Base-by-base conservation (phyloP, 148 eudicot species). In the Beta vulgaris region DNA sequence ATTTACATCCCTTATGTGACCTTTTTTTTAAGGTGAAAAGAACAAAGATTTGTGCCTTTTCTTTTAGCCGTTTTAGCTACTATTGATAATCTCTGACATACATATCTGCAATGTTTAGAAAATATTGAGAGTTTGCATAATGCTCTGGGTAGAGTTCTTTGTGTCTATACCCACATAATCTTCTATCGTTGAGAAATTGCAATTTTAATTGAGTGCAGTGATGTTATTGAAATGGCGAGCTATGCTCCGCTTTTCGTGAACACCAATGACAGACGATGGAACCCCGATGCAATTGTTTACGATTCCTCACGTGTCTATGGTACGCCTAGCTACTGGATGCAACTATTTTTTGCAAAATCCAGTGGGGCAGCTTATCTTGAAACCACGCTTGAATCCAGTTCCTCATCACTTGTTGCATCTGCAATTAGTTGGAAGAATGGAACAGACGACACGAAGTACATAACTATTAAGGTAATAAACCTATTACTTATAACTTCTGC, bases 251-350 rank as follows among this genome's bases (percentile, higher is more conserved):
- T 95, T 31, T 92, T 95, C 72, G 93, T 88, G 72, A 90, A 95
- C 77, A 81, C 61, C 51, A 85, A 95, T 62, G 88, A 95, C 75
- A 80, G 83, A 76, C 71, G 81, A 97, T 95, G 91, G 92, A 89
- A 81, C 70, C 91, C 99, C 10, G 96, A 92, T 86, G 97, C 99
- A 28, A 92, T 95, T 65, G 97, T 92, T 36, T 95, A 86, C 60
- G 79, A 92, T 78, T 84, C 99, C 54, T 89, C 87, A 39, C 87
- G 78, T 72, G 77, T 59, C 7, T 95, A 92, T 72, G 98, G 97
- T 75, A 95, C 97, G 62, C 99, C 99, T 55, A 90, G 93, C 82
- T 92, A 90, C 80, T 95, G 96, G 93, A 90, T 92, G 96, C 98
- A 92, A 73, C 90, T 80, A 16, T 85, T 86, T 67, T 94, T 94